Base-by-base conservation (phyloP, 2,329 filamentous ascomycete genomes). In the Emergomyces pasteurianus region DNA sequence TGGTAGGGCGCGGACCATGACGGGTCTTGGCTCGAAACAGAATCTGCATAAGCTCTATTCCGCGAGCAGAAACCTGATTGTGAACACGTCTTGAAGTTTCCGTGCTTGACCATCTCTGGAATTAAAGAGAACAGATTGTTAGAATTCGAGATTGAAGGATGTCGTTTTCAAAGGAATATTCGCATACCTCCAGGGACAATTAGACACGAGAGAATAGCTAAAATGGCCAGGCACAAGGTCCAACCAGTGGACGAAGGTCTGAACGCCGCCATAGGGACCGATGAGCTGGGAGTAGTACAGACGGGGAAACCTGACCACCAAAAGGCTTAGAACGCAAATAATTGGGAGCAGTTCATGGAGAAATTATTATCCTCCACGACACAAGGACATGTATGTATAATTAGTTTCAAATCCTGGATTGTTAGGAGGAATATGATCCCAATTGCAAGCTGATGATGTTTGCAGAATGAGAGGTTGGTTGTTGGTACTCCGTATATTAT, bases 41-140 rank as follows among this genome's bases (percentile, higher is more conserved):
- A 79, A 75, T 97, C 92, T 72, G 94, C 94, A 72, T 89, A 92
- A 46, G 84, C 88, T 73, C 94, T 86, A 77, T 97, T 97, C 66
- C 94, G 89, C 73, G 91, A 94, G 78, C 94, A 99, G 79, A 99
- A 99, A 69, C 94, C 94, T 4, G 92, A 94, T 73, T 99, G 92
- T 67, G 88, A 79, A 78, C 94, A 99, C 69, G 88, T 96, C 73
- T 97, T 99, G 82, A 97, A 99, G 74, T 95, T 92, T 69, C 96
- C 86, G 72, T 96, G 88, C 78, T 99, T 99, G 58, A 99, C 94
- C 69, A 84, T 81, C 65, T 83, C 91, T 95, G 67, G 36, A 62
- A 61, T 26, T 23, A 40, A 16, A 46, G 31, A 43, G 42, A 40
- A 47, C 23, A 36, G 7, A n/a, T 62, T 55, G 38, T 52, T 56